phyloP scores from a whole-genome alignment of 169 alveolate genomes.

The Babesia divergens region DNA sequence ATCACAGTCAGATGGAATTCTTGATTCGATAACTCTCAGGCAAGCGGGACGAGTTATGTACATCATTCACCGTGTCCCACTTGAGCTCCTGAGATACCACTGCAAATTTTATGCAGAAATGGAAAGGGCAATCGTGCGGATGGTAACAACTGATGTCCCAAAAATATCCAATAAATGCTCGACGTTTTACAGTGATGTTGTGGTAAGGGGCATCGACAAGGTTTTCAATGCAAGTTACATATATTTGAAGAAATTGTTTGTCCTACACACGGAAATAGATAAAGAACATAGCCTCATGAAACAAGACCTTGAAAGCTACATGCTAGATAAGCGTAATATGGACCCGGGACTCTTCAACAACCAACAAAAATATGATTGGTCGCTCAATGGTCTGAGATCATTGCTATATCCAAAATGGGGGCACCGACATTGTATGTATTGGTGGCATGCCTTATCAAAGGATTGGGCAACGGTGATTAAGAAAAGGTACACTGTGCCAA shows the following conservation, averaged over 20 bases:
- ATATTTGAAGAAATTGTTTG: not conserved
- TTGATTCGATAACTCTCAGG: constrained; percentile 2
- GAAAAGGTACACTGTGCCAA: not conserved
- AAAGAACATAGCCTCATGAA: not conserved
- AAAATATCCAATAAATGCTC: not conserved
- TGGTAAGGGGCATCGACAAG: not conserved
- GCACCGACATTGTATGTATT: not conserved
- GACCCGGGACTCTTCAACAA: not conserved
- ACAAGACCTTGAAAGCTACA: not conserved
- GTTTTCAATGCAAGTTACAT: not conserved
- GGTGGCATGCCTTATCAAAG: constrained; percentile 1
- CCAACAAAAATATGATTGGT: not conserved
- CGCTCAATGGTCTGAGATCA: not conserved
- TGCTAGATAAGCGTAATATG: not conserved
- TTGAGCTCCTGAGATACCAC: constrained; percentile 34
- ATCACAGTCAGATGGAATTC: not conserved
- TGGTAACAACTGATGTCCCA: not conserved
- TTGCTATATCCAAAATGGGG: not conserved
- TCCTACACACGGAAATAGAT: not conserved
- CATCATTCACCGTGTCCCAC: constrained; percentile 24
- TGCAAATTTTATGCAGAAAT: not conserved
- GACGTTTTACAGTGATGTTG: not conserved
- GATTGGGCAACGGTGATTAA: not conserved
- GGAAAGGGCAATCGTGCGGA: not conserved
- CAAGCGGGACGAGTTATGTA: constrained; percentile 6